phyloP scores from a whole-genome alignment of 1,284 basidiomycete genomes.

The Bondarzewia mesenterica region DNA sequence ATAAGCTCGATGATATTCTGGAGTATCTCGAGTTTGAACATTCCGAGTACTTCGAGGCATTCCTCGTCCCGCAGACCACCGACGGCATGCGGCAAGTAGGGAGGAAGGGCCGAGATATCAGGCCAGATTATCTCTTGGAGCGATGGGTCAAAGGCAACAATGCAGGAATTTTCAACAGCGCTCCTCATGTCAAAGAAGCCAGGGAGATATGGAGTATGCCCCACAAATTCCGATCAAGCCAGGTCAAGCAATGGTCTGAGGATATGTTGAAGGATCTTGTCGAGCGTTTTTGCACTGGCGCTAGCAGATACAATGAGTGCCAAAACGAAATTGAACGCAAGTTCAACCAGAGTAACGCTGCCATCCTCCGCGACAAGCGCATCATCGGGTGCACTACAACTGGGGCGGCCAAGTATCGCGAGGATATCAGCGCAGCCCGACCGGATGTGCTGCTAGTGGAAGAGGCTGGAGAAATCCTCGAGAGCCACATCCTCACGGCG shows the following conservation, averaged over 20 bases:
- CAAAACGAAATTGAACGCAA: conserved; percentile 29
- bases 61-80: background rate
- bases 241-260: background rate
- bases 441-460: conserved; percentile 54
- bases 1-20: conserved; percentile 20
- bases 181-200: background rate
- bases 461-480: conserved; percentile 64
- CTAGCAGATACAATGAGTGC: conserved; percentile 31
- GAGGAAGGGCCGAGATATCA: background rate
- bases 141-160: background rate
- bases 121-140: background rate
- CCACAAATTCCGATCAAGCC: too few species aligned
- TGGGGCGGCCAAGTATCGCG: conserved; percentile 51
- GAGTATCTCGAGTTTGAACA: conserved; percentile 24
- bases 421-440: conserved; percentile 33
- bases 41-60: conserved; percentile 22
- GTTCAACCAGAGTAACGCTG: conserved; percentile 27
- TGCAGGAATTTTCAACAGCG: background rate
- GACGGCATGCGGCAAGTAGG: background rate
- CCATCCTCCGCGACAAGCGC: conserved; percentile 36
- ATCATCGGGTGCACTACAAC: conserved; percentile 64
- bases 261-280: conserved; percentile 7
- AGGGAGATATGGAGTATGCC: background rate
- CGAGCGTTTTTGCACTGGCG: conserved; percentile 12
- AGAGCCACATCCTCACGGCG: conserved; percentile 56